Evolutionary conservation across 2,329 filamentous ascomycete species (phyloP), one percentile per base, ranked within the genome.

Genomic region (Elsinoe batatas): DNA sequence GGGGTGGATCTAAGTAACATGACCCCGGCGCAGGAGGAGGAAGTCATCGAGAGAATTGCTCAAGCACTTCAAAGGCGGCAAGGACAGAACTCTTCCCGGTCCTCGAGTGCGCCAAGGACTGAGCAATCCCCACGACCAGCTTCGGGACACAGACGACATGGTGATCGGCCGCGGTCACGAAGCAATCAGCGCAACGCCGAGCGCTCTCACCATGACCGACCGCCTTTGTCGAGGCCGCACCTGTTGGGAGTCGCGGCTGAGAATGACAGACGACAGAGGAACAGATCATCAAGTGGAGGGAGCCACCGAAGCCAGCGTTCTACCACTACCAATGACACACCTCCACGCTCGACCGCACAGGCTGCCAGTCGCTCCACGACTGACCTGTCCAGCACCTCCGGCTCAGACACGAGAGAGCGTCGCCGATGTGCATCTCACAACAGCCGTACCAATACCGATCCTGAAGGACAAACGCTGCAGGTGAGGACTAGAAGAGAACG

Each of bases 1-100:
- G 91, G 89, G 15, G 82, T 96, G 46, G 91, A 96, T 66, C 73
- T 96, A 56, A 87, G 93, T 64, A 91, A 91, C 60, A 83, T 96
- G 54, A 90, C 91, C 59, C 77, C 89, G 13, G 81, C 76, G 49
- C 87, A 90, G 64, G 89, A 96, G 66, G 90, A 96, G 64, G 88
- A 94, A 64, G 81, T 97, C 13, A 95, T 88, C 61, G 87, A 91
- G 64, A 83, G 87, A 58, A 95, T 97, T 63, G 91, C 90, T 1
- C 88, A 94, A 64, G 89, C 89, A 1, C 95, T 94, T 65, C 73
- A 80, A 58, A 67, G 75, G n/a, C 75, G 79, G 11, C 71, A 72
- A 37, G 76, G 79, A 63, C 64, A 72, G 58, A 56, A 60, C 26
- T 62, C 64, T 18, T 46, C 57, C 30, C 63, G 54, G 3, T 12